phyloP scores from a whole-genome alignment of 176 grass and related monocot genomes.

The Oryza brachyantha region DNA sequence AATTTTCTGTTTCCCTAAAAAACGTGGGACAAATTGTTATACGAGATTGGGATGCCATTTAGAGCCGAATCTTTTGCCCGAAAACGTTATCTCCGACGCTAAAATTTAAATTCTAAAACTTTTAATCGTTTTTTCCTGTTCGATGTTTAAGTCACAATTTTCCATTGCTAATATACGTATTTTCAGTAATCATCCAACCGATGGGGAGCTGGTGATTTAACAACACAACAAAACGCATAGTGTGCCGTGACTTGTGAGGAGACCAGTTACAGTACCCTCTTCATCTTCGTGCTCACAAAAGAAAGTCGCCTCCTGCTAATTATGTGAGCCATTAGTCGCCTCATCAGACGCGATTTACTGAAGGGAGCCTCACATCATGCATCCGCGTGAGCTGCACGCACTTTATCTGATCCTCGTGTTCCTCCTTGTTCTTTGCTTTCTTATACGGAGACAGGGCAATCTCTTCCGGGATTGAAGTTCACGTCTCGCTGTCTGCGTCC shows the following conservation, averaged over 20 bases:
- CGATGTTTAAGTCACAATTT: too few species aligned
- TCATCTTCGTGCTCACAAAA: background rate
- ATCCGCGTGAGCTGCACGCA: slow-evolving; percentile 28
- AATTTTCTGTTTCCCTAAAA: too few species aligned
- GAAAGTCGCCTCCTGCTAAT: background rate
- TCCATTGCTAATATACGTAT: too few species aligned
- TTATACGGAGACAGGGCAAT: background rate
- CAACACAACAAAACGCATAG: background rate
- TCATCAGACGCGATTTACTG: background rate
- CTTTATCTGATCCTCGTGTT: background rate
- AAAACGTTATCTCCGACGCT: too few species aligned
- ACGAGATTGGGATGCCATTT: background rate
- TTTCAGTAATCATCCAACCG: too few species aligned
- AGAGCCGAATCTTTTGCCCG: too few species aligned
- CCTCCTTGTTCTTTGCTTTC: background rate
- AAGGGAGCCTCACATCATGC: slow-evolving; percentile 25
- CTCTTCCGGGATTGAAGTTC: background rate
- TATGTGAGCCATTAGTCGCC: background rate
- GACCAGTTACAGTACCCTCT: background rate
- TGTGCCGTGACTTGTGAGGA: background rate
- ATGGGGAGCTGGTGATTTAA: too few species aligned
- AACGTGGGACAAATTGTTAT: background rate
- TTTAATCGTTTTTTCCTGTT: too few species aligned
- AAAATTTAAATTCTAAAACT: too few species aligned
- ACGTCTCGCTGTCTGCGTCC: background rate